Conservation (phyloP, 768 basidiomycete species). For the Mycena albidolilacea region DNA sequence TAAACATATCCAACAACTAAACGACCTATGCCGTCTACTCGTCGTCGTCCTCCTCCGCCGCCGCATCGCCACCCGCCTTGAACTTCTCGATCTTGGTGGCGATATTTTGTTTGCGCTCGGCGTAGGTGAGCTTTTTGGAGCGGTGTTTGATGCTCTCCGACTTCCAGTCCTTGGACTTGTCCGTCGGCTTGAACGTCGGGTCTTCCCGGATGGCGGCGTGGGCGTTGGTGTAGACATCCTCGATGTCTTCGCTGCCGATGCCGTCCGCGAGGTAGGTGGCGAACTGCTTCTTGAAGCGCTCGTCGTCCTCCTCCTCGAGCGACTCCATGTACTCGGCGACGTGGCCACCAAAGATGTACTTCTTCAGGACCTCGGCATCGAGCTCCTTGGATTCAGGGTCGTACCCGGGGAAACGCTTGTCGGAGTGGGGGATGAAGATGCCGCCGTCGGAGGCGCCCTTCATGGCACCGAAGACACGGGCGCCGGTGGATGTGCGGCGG, state of each 20-base stretch:
- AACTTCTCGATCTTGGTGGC: constrained; percentile 92
- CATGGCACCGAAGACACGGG: constrained; percentile 97
- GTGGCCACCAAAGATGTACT: constrained; percentile 98
- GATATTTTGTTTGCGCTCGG: constrained; percentile 85
- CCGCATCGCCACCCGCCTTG: constrained; percentile 76
- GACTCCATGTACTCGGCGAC: constrained; percentile 99
- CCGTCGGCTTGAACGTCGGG: constrained; percentile 89
- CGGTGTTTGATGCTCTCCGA: constrained; percentile 84
- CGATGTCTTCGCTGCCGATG: constrained; percentile 95
- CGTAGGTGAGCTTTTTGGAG: constrained; percentile 77
- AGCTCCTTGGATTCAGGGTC: constrained; percentile 94
- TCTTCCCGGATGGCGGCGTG: constrained; percentile 97
- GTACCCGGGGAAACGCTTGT: constrained; percentile 98
- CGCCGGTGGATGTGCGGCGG: constrained; percentile 97
- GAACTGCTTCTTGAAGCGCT: constrained; percentile 99
- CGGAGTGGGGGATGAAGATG: constrained; percentile 97
- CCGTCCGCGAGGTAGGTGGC: constrained; percentile 95
- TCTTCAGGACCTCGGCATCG: constrained; percentile 94
- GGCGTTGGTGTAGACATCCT: constrained; percentile 94
- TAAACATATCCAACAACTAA: constrained; percentile 16
- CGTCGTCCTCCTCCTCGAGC: constrained; percentile 99
- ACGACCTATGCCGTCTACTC: constrained; percentile 62
- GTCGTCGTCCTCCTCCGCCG: constrained; percentile 75
- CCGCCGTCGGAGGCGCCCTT: constrained; percentile 99
- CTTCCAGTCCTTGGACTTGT: constrained; percentile 94